A percentile compares a stretch with the other conserved stretches of the same genome.
phyloP scores from a whole-genome alignment of 257 asterid species.

The Plantago ovata region DNA sequence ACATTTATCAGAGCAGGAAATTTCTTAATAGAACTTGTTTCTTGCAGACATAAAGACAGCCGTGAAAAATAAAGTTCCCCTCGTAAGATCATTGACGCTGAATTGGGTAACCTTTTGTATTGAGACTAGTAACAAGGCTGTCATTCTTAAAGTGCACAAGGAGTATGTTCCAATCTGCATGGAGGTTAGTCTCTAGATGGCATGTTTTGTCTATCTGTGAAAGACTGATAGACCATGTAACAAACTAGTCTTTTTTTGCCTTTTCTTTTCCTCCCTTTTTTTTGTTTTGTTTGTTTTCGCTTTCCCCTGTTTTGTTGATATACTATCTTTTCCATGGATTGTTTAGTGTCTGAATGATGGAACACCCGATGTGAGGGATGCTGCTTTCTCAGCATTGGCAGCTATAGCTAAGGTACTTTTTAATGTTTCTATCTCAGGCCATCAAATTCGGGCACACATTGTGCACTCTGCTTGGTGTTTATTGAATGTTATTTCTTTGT shows the following conservation, averaged over 20 bases:
- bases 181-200: conserved; percentile 69
- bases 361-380: conserved; percentile 99
- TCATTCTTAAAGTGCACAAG: conserved; percentile 85
- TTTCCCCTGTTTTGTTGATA: conserved; percentile 9
- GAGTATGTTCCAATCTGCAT: conserved; percentile 95
- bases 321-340: conserved; percentile 18
- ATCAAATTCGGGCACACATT: conserved; percentile 1
- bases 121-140: conserved; percentile 86
- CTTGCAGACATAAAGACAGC: conserved; percentile 91
- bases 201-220: conserved; percentile 11
- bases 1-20: conserved; percentile 5
- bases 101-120: conserved; percentile 97
- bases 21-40: conserved; percentile 20
- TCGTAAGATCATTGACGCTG: conserved; percentile 84
- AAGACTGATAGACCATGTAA: neutral
- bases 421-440: conserved; percentile 6
- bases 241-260: neutral
- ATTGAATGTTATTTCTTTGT: conserved; percentile 6
- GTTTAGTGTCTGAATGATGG: conserved; percentile 93
- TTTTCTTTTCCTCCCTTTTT: too few relatives aligned
- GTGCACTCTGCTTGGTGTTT: conserved; percentile 7
- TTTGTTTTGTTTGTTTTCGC: neutral
- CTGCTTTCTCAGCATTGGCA: conserved; percentile 94
- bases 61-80: conserved; percentile 94
- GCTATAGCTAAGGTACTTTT: conserved; percentile 84